A percentile compares a stretch with the other conserved stretches of the same genome.
Evolutionary conservation across 495 filamentous ascomycete genomes (phyloP).

Genomic region (Lasiosphaeria miniovina): DNA sequence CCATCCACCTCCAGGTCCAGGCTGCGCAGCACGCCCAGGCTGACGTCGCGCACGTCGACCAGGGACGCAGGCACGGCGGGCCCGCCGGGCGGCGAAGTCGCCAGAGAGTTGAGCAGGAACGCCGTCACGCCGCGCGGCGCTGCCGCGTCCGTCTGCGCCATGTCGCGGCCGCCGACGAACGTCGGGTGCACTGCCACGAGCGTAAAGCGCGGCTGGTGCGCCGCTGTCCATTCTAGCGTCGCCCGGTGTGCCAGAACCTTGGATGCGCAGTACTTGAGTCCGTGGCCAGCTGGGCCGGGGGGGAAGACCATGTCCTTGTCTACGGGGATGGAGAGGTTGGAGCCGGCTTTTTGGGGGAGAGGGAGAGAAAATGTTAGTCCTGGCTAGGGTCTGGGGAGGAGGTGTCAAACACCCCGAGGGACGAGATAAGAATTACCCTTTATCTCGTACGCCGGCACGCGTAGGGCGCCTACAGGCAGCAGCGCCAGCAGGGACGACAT

Average conservation of each 20-base stretch:
- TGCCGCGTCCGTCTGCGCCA: slow-evolving; percentile 5
- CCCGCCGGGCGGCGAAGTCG: slow-evolving; percentile 28
- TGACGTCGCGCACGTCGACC: slow-evolving; percentile 45
- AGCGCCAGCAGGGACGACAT: slow-evolving; percentile 14
- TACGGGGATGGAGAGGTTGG: slow-evolving; percentile 9
- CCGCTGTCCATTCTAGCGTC: slow-evolving; percentile 24
- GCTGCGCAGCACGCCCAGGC: slow-evolving; percentile 34
- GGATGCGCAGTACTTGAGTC: slow-evolving; percentile 18
- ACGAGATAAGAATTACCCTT: slow-evolving; percentile 4
- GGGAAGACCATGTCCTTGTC: slow-evolving; percentile 15
- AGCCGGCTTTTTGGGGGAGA: slow-evolving; percentile 5
- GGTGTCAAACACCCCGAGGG: neutral
- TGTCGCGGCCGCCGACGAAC: slow-evolving; percentile 20
- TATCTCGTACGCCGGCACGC: slow-evolving; percentile 8
- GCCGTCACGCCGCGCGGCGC: slow-evolving; percentile 8
- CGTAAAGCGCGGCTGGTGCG: slow-evolving; percentile 22
- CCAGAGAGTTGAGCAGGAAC: slow-evolving; percentile 25
- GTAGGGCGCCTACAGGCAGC: slow-evolving; percentile 9
- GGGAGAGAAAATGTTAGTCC: neutral
- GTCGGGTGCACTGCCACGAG: slow-evolving; percentile 25
- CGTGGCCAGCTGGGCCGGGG: slow-evolving; percentile 9
- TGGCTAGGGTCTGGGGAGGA: neutral
- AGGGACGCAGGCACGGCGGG: slow-evolving; percentile 13
- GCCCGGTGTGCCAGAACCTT: slow-evolving; percentile 22
- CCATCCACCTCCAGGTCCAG: slow-evolving; percentile 22